Conservation (phyloP, 768 basidiomycete species). For the Kwoniella bestiolae region DNA sequence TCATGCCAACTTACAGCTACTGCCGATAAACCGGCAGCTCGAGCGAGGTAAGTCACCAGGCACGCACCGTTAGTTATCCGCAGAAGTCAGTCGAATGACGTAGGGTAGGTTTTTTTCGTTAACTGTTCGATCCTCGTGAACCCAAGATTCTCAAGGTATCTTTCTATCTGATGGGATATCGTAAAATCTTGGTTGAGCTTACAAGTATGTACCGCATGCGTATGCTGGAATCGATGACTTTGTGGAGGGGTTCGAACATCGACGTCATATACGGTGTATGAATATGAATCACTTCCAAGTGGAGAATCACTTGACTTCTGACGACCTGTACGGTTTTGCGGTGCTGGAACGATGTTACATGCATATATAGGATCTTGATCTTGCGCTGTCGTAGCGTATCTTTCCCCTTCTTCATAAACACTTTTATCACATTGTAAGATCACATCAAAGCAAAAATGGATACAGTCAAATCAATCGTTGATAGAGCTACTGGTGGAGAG, state of each 20-base stretch:
- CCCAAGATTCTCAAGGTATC: not conserved
- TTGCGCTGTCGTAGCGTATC: not conserved
- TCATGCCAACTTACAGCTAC: too few species aligned
- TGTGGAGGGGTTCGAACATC: not conserved
- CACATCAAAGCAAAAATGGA: conserved; percentile 26
- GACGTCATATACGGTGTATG: not conserved
- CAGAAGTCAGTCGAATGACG: not conserved
- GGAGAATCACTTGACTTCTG: too few species aligned
- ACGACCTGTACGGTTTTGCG: not conserved
- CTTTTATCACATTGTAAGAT: not conserved
- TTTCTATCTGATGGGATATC: not conserved
- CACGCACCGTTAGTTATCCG: not conserved
- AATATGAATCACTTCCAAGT: not conserved
- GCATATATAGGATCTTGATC: not conserved
- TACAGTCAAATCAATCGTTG: conserved; percentile 24
- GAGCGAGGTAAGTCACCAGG: conserved; percentile 7
- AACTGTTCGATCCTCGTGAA: not conserved
- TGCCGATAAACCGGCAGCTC: too few species aligned
- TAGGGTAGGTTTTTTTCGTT: not conserved
- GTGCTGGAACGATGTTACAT: not conserved
- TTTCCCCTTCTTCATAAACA: not conserved
- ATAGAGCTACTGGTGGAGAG: conserved; percentile 30
- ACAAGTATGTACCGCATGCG: not conserved
- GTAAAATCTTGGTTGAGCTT: too few species aligned
- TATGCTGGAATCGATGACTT: not conserved